Evolutionary conservation across 2,329 filamentous ascomycete genomes (phyloP), one percentile per base, ranked within the genome.

Genomic region (Aspergillus pseudoterreus): DNA sequence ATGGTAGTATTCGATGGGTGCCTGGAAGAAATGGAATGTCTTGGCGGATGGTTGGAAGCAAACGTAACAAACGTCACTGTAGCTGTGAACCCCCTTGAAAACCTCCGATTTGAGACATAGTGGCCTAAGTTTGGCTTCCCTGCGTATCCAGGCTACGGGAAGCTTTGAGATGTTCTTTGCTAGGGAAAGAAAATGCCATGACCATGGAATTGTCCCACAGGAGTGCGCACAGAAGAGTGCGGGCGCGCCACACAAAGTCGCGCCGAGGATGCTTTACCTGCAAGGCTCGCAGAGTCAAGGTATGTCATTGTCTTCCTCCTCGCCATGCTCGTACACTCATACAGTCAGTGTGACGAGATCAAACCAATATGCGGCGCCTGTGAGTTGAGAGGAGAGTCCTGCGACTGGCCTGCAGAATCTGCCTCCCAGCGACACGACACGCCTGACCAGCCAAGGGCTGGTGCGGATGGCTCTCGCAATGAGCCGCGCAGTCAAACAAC

Each of bases 201-300:
- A 43, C 14, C 41, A 43, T 30, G 27, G 21, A 27, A 27, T 22
- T 21, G 2, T 21, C 41, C 11, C 10, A 17, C 41, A 43, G 41
- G 41, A 17, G 17, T 22, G 41, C 17, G 24, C 43, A 4, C 22
- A 22, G 12, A 41, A 32, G 39, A 43, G 38, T 51, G 15, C 57
- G 59, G 10, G 55, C 53, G 15, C 54, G 54, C 30, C 61, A 63
- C 49, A 57, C 55, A n/a, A 63, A 63, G 47, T 63, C 61, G 4
- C 52, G 59, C 4, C 57, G 57, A 44, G 63, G 63, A 6, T 65
- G 63, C 42, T 57, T 53, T n/a, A 53, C 51, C 1, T 65, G 62
- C 47, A 65, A 65, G 43, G 15, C 30, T 3, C 56, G 63, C 10
- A 49, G 58, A 14, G 62, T 65, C n/a, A 64, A 65, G 51, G 63